Conservation (phyloP, 2,329 filamentous ascomycete genomes). For the Aspergillus bombycis region DNA sequence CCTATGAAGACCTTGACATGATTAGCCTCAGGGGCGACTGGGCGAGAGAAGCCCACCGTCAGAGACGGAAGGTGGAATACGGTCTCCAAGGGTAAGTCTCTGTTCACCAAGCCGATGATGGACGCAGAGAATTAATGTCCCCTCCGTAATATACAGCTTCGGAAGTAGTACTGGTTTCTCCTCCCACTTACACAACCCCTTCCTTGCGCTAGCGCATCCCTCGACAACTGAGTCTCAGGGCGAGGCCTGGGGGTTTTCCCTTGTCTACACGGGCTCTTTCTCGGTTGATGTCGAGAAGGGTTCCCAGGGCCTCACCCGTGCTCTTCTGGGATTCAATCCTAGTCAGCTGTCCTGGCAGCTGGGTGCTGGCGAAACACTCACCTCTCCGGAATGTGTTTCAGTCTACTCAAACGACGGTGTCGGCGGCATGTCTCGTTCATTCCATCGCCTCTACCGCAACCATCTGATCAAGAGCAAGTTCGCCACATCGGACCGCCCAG, state of each 20-base stretch:
- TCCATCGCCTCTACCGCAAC: constrained; percentile 64
- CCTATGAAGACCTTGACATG: constrained; percentile 64
- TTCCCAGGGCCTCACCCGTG: constrained; percentile 64
- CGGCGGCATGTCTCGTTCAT: constrained; percentile 64
- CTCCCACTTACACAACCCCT: constrained; percentile 67
- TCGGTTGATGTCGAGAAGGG: constrained; percentile 63
- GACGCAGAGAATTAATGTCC: constrained; percentile 23
- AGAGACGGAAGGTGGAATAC: constrained; percentile 59
- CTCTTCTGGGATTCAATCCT: constrained; percentile 63
- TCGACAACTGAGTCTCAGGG: constrained; percentile 63
- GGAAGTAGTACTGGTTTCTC: constrained; percentile 65
- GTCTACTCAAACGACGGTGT: constrained; percentile 63
- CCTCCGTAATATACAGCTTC: constrained; percentile 49
- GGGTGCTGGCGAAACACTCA: constrained; percentile 58
- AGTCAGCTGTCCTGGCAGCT: constrained; percentile 63
- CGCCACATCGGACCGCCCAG: constrained; percentile 55
- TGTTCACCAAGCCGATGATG: background rate
- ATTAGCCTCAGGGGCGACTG: constrained; percentile 66
- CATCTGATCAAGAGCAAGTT: constrained; percentile 63
- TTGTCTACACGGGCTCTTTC: constrained; percentile 68
- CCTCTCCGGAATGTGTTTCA: constrained; percentile 65
- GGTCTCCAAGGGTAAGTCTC: constrained; percentile 56
- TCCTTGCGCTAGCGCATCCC: constrained; percentile 60
- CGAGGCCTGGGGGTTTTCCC: constrained; percentile 66
- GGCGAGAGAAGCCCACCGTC: constrained; percentile 60